phyloP scores from a whole-genome alignment of 1,284 basidiomycete genomes.

The Boletus hoseneyae region DNA sequence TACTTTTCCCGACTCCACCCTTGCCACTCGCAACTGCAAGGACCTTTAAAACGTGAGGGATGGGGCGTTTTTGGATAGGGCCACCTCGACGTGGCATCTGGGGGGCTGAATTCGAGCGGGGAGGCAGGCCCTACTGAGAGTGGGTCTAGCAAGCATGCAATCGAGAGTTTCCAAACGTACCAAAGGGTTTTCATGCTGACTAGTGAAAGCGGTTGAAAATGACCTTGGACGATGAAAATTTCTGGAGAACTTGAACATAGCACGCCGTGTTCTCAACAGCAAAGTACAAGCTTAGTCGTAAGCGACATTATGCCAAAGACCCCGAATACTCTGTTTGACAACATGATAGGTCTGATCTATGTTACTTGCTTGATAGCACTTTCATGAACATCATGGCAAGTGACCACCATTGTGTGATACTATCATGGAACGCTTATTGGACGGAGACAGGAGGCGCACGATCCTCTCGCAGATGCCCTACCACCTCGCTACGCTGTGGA shows the following conservation, averaged over 20 bases:
- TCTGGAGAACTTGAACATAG: constrained; percentile 13
- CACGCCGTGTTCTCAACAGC: no score
- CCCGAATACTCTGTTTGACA: no score
- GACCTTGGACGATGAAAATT: constrained; percentile 5
- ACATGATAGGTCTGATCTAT: not conserved
- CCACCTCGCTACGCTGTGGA: constrained; percentile 62
- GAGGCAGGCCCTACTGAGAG: constrained; percentile 50
- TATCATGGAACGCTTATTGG: not conserved
- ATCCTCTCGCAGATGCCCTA: constrained; percentile 49
- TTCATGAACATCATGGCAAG: constrained; percentile 21
- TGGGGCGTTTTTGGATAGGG: constrained; percentile 51
- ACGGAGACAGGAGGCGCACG: constrained; percentile 44
- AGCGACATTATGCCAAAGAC: no score
- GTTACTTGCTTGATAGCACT: not conserved
- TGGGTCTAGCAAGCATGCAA: constrained; percentile 15
- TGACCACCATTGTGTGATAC: not conserved
- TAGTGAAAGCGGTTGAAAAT: constrained; percentile 18
- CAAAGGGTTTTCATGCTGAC: constrained; percentile 44
- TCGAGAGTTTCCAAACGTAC: constrained; percentile 27
- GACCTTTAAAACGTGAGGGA: constrained; percentile 70
- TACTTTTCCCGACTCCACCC: constrained; percentile 97
- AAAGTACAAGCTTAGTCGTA: no score
- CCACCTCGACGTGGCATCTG: constrained; percentile 61
- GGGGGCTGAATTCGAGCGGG: constrained; percentile 42
- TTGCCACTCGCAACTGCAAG: constrained; percentile 93